Base-by-base conservation (phyloP, 129 eudicot species). In the Chrysanthemum makinoi region DNA sequence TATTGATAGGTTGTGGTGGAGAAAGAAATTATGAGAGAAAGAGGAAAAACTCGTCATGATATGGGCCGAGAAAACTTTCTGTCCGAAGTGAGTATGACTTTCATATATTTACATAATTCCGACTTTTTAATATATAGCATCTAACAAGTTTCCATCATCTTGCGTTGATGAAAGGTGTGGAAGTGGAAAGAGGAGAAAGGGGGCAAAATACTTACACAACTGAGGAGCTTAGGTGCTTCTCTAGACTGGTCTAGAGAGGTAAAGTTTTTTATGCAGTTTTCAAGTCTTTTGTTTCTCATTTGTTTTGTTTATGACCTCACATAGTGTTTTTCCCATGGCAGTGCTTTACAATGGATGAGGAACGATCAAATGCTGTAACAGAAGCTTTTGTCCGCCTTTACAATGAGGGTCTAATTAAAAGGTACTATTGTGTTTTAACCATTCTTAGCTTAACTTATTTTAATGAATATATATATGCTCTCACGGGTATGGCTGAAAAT, bases 221-320 rank as follows among this genome's bases (percentile, higher is more conserved):
- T 87, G 46, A 78, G 99, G 50, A 83, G 95, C 50, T 74, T 94
- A 66, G 99, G 99, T 82, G 93, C 99, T 11, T 87, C 98, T 76
- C 80, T 94, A 15, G 98, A 94, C 62, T 94, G 98, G 97, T 87
- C 98, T 22, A 95, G 98, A 48, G 97, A 94, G 96, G 98, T 94
- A 76, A 51, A 28, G 30, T 28, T 28, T 28, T 28, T 28, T 28
- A 28, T 2, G 30, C 4, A 28, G 30, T 28, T 28, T 28, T 28
- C 30, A 28, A 28, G 30, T 28, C 30, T 28, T 28, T 28, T 0
- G 4, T 28, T 28, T 28, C 30, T 3, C 30, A 28, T 28, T 28
- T 28, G 30, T 28, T 28, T 28, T 3, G 30, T 28, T 28, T 28
- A 28, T 28, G 30, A 28, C 30, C 30, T 28, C 30, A 28, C 3